Evolutionary conservation across 345 rosid genomes (phyloP).

Genomic region (Cardiospermum halicacabum): DNA sequence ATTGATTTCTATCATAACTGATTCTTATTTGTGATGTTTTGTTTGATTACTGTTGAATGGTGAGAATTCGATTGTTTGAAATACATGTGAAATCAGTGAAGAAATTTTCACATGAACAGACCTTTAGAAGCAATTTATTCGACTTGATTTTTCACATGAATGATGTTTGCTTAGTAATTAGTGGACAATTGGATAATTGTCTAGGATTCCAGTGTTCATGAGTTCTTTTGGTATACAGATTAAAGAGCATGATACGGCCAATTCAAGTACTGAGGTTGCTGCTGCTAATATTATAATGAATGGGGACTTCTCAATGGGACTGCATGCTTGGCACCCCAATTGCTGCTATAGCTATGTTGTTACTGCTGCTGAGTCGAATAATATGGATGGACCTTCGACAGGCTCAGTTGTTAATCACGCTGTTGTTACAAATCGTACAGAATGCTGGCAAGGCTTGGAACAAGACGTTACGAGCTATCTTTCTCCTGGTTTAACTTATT

Average conservation of each 20-base stretch:
- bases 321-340: constrained; percentile 69
- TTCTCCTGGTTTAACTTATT: constrained; percentile 49
- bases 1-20: not conserved
- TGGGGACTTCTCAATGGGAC: constrained; percentile 73
- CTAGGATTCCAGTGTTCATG: not conserved
- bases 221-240: constrained; percentile 23
- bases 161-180: not conserved
- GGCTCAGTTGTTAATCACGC: constrained; percentile 44
- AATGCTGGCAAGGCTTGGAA: constrained; percentile 93
- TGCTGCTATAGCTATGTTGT: constrained; percentile 64
- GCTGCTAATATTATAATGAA: constrained; percentile 51
- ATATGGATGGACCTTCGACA: constrained; percentile 28
- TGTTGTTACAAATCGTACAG: constrained; percentile 70
- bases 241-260: constrained; percentile 25
- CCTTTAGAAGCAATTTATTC: not conserved
- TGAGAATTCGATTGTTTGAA: too few relatives aligned
- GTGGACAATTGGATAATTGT: not conserved
- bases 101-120: not conserved
- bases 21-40: too few relatives aligned
- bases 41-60: too few relatives aligned
- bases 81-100: too few relatives aligned
- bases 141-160: not conserved
- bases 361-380: constrained; percentile 33
- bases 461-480: constrained; percentile 76
- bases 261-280: constrained; percentile 14